Evolutionary conservation across 805 yeast genomes (phyloP).

Genomic region (Cyberlindnera japonica): DNA sequence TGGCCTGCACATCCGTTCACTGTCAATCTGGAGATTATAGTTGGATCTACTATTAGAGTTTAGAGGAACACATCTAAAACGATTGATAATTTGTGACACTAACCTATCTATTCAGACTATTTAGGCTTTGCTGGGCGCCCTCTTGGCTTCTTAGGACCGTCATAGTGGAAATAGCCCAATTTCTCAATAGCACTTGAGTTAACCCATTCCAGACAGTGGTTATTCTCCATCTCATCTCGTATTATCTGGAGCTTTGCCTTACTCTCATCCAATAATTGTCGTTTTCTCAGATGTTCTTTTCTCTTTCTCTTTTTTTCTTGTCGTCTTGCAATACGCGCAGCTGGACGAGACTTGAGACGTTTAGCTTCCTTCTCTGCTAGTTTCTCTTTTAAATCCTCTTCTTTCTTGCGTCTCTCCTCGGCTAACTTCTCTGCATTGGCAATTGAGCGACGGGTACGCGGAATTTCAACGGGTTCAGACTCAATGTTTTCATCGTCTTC

Average conservation of each 20-base stretch:
- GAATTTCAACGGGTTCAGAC: slow-evolving; percentile 5
- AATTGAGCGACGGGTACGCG: slow-evolving; percentile 27
- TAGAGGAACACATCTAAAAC: no score
- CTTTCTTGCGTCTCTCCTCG: slow-evolving; percentile 18
- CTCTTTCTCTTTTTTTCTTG: slow-evolving; percentile 32
- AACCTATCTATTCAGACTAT: no score
- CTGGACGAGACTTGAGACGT: slow-evolving; percentile 30
- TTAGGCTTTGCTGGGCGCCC: slow-evolving; percentile 12
- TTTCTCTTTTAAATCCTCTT: slow-evolving; percentile 13
- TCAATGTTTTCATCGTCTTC: slow-evolving; percentile 12
- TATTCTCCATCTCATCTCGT: slow-evolving; percentile 37
- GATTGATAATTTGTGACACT: no score
- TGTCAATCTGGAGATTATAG: no score
- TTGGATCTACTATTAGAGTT: no score
- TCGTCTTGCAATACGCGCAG: slow-evolving; percentile 35
- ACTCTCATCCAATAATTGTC: slow-evolving; percentile 24
- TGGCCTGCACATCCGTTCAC: no score
- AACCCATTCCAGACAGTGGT: slow-evolving; percentile 57
- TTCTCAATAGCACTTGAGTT: slow-evolving; percentile 53
- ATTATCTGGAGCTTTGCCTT: slow-evolving; percentile 31
- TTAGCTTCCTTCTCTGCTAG: slow-evolving; percentile 21
- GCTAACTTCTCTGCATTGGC: slow-evolving; percentile 22
- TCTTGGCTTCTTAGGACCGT: slow-evolving; percentile 35
- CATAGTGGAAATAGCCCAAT: slow-evolving; percentile 51
- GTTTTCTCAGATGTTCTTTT: slow-evolving; percentile 33